phyloP scores from a whole-genome alignment of 139 green algal species.

The Desmodesmus armatus region DNA sequence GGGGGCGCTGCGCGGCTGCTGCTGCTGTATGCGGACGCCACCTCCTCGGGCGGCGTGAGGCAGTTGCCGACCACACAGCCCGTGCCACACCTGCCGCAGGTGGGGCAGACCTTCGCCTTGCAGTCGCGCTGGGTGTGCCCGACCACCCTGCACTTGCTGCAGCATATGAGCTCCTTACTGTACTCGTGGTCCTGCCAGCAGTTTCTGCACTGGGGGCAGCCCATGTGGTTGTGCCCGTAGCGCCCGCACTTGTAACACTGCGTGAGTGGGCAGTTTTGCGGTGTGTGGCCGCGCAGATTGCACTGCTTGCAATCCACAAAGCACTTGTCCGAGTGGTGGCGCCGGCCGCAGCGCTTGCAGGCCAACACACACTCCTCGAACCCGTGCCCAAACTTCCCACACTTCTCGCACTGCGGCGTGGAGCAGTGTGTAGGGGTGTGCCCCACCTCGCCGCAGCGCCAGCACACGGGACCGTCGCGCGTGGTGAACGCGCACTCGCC shows the following conservation, averaged over 20 bases:
- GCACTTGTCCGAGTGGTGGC: background rate
- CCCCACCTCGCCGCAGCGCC: background rate
- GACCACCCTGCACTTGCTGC: background rate
- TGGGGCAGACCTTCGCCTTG: background rate
- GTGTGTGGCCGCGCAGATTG: background rate
- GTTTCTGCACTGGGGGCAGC: background rate
- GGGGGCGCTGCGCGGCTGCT: background rate
- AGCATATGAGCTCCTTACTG: background rate
- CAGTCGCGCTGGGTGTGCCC: background rate
- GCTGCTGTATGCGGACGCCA: background rate
- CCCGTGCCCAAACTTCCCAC: constrained; percentile 15
- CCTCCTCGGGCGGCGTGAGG: too few relatives aligned
- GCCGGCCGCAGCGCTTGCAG: background rate
- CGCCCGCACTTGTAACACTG: background rate
- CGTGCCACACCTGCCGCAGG: background rate
- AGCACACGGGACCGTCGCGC: background rate
- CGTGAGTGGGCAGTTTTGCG: background rate
- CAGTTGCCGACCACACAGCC: too few relatives aligned
- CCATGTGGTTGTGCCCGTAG: background rate
- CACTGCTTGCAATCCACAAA: background rate
- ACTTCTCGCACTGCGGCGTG: background rate
- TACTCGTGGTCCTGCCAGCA: background rate
- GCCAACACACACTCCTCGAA: background rate
- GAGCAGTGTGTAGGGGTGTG: background rate
- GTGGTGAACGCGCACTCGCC: too few relatives aligned